These are phyloP conservation scores for Suillus occidentalis DNA, from an alignment of 768 basidiomycete genomes.

Conservation along the genomic window DNA sequence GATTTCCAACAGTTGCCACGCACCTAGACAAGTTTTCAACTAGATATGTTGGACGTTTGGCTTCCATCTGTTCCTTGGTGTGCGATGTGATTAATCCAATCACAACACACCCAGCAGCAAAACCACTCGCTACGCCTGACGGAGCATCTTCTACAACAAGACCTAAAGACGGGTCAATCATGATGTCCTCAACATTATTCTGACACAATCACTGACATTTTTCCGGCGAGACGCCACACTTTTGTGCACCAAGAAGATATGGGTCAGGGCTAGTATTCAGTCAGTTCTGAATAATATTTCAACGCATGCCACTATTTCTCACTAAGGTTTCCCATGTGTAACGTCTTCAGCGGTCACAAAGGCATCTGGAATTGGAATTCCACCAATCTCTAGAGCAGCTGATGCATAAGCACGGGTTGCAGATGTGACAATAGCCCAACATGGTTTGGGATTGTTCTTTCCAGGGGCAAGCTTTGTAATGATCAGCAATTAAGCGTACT, in stretches of 20 bases:
- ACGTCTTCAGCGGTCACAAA: conserved; percentile 88
- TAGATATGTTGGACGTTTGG: conserved; percentile 62
- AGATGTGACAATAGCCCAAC: conserved; percentile 88
- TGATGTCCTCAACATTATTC: conserved; percentile 23
- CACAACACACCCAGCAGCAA: conserved; percentile 80
- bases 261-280: conserved; percentile 68
- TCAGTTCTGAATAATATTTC: conserved; percentile 1
- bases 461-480: conserved; percentile 29
- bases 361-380: conserved; percentile 67
- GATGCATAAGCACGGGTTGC: conserved; percentile 78
- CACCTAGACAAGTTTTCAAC: conserved; percentile 73
- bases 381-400: conserved; percentile 65
- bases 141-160: conserved; percentile 94
- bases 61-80: conserved; percentile 63
- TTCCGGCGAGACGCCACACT: conserved; percentile 59
- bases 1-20: conserved; percentile 14
- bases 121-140: conserved; percentile 76
- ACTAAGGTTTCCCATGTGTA: conserved; percentile 77
- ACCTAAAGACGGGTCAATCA: conserved; percentile 40
- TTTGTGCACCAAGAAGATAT: conserved; percentile 82
- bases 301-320: conserved; percentile 17
- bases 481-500: conserved; percentile 31
- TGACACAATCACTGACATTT: conserved; percentile 47
- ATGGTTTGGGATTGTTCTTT: conserved; percentile 48
- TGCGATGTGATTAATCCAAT: conserved; percentile 85